These are phyloP conservation scores for Vigna nakashimae DNA, from an alignment of 306 rosid genomes.

Conservation along the genomic window DNA sequence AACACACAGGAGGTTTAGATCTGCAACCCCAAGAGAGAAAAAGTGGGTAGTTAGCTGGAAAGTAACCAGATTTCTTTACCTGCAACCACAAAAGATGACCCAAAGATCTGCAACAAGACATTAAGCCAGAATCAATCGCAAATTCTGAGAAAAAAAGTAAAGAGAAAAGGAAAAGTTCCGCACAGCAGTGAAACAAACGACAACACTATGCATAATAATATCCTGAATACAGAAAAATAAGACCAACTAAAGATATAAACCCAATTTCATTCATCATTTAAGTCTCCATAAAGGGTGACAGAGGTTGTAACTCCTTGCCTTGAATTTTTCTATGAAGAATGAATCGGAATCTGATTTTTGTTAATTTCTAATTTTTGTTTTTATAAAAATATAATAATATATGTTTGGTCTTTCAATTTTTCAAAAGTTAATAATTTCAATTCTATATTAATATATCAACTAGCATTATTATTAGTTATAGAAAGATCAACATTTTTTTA, in stretches of 20 bases:
- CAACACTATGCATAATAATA: neutral
- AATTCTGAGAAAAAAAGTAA: neutral
- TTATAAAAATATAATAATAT: too few species aligned
- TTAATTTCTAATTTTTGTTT: too few species aligned
- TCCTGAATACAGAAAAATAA: neutral
- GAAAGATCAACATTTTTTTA: too few species aligned
- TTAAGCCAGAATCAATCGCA: neutral
- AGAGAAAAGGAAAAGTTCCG: neutral
- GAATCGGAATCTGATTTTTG: neutral
- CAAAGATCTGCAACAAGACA: slow-evolving; percentile 51
- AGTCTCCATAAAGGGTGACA: neutral
- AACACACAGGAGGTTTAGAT: neutral
- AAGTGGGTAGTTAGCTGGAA: neutral
- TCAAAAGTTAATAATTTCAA: too few species aligned
- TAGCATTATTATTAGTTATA: too few species aligned
- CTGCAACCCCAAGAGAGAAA: neutral
- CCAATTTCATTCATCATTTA: neutral
- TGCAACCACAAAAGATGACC: slow-evolving; percentile 48
- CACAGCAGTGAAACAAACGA: neutral
- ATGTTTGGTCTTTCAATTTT: too few species aligned
- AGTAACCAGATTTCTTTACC: slow-evolving; percentile 47
- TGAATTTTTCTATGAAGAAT: too few species aligned
- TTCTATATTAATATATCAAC: too few species aligned
- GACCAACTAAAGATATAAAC: neutral
- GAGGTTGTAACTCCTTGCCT: too few species aligned